phyloP scores from a whole-genome alignment of 2,329 filamentous ascomycete genomes.

The Penicillium sp. region DNA sequence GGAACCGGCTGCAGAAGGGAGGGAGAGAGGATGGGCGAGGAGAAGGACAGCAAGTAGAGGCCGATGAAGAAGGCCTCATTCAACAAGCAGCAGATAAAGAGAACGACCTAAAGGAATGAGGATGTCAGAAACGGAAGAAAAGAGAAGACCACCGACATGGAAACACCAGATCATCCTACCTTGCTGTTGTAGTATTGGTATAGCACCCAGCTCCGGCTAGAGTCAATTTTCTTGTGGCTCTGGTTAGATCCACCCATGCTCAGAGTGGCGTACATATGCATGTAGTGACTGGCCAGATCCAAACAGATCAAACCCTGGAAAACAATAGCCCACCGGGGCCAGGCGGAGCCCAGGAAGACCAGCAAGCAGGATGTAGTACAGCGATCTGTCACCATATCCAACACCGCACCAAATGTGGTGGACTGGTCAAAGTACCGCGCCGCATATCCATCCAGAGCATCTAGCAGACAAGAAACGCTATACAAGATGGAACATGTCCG shows the following conservation, averaged over 20 bases:
- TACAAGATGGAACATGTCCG: conserved; percentile 85
- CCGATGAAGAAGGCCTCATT: conserved; percentile 99
- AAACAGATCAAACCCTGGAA: conserved; percentile 93
- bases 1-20: conserved; percentile 69
- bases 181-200: conserved; percentile 98
- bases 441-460: conserved; percentile 92
- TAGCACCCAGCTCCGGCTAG: conserved; percentile 81
- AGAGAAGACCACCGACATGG: not conserved
- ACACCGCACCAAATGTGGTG: conserved; percentile 90
- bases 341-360: conserved; percentile 91
- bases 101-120: conserved; percentile 63
- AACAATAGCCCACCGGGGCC: conserved; percentile 87
- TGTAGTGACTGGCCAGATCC: conserved; percentile 94
- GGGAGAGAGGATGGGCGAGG: conserved; percentile 82
- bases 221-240: conserved; percentile 93
- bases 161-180: conserved; percentile 52
- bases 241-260: conserved; percentile 76
- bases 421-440: conserved; percentile 84
- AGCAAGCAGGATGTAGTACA: conserved; percentile 95
- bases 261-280: conserved; percentile 97
- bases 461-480: conserved; percentile 89
- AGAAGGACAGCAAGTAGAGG: conserved; percentile 96
- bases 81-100: conserved; percentile 84
- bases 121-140: not conserved
- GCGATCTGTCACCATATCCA: conserved; percentile 98